Base-by-base conservation (phyloP, 1,284 basidiomycete genomes). In the Leccinum subatratum region DNA sequence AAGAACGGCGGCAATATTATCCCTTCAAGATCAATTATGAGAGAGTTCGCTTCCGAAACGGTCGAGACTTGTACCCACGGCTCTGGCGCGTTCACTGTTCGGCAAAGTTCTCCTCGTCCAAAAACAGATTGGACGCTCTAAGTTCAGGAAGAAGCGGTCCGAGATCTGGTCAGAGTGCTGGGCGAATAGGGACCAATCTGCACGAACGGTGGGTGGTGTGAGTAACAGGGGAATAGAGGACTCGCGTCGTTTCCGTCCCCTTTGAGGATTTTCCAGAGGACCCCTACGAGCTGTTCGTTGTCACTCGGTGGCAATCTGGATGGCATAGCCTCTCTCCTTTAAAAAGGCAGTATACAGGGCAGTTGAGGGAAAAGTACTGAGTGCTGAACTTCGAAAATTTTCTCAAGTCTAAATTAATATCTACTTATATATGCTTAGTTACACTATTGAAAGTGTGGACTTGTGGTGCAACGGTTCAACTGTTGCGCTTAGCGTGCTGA, bases 161-260 rank as follows among this genome's bases (percentile, higher is more conserved):
- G 85, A 22, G 87, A 89, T 70, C 85, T 82, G 32, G 89, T 87
- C 68, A 92, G 79, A 7, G 86, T 87, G 70, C 80, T 85, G 45
- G 90, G 89, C 68, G 90, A 88, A 79, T 89, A 91, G 67, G 89
- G 87, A 67, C 86, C 89, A 77, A 92, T 89, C 90, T 91, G 64
- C 4, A 51, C 37, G 32, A 25, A 63, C 8, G n/a, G 42, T 74
- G 30, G 71, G 67, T 11, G 6, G 14, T 2, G 18, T 37, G 56
- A 42, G 61, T n/a, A 58, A 58, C 45, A 64, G 64, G 42, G 37
- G 59, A 48, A 62, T 51, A 32, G 80, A 16, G 18, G 7, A 62
- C 62, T 85, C 69, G 91, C 90, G 81, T 92, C 90, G 68, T 85
- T 86, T 11, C 90, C 90, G 73, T 91, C 89, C 61, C 90, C 90